phyloP scores from a whole-genome alignment of 2,329 filamentous ascomycete genomes.

The Paecilomyces sp. region DNA sequence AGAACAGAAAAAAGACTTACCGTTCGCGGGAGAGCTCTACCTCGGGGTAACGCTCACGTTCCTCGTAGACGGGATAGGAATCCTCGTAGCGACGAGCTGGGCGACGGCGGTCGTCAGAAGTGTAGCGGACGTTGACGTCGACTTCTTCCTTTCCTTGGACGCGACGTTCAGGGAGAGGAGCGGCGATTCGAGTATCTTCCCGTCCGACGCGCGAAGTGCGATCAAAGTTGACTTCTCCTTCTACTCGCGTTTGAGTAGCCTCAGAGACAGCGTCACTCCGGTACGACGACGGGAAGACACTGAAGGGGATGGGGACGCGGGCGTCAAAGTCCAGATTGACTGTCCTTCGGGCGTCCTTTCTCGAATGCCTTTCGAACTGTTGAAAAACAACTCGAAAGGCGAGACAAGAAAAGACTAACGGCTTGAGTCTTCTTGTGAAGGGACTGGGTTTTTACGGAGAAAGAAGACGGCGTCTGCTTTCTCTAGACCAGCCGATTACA shows the following conservation, averaged over 20 bases:
- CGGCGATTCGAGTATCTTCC: constrained; percentile 77
- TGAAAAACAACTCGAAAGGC: constrained; percentile 39
- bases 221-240: constrained; percentile 77
- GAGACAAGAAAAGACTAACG: constrained; percentile 42
- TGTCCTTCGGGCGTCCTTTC: constrained; percentile 69
- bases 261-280: constrained; percentile 63
- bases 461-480: neutral
- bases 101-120: constrained; percentile 60
- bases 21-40: constrained; percentile 45
- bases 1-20: constrained; percentile 32
- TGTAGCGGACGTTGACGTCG: constrained; percentile 64
- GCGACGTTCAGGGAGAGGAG: constrained; percentile 57
- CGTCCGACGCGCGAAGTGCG: constrained; percentile 80
- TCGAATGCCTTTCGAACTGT: constrained; percentile 52
- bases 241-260: constrained; percentile 70
- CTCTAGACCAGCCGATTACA: constrained; percentile 5
- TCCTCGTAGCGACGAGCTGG: constrained; percentile 44
- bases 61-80: constrained; percentile 29
- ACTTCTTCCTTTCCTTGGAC: constrained; percentile 78
- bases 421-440: constrained; percentile 29
- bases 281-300: constrained; percentile 99
- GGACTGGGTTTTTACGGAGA: constrained; percentile 5
- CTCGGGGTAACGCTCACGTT: constrained; percentile 36
- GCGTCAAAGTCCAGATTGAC: constrained; percentile 99
- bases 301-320: constrained; percentile 98